These are phyloP conservation scores for Fusarium xylarioides DNA, from an alignment of 2,329 filamentous ascomycete genomes.

Conservation along the genomic window DNA sequence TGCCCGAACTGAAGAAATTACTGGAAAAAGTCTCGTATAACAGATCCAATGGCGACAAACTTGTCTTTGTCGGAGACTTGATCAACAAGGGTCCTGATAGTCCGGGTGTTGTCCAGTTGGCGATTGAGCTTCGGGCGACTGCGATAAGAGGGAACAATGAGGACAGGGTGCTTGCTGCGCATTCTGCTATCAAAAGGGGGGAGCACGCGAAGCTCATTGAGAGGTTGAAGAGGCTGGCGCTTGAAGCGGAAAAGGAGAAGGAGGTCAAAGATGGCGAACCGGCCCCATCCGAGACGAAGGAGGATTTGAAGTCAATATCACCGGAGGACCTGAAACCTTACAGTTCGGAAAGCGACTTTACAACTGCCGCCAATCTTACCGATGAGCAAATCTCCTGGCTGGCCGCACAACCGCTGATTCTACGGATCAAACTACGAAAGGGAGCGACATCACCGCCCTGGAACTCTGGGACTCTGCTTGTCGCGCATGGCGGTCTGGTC, in stretches of 20 bases:
- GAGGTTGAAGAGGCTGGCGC: background rate
- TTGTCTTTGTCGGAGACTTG: conserved; percentile 78
- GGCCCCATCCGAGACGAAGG: background rate
- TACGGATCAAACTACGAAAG: conserved; percentile 16
- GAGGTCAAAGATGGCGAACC: background rate
- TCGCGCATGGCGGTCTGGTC: conserved; percentile 85
- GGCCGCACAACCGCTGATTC: conserved; percentile 14
- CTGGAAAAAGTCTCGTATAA: conserved; percentile 74
- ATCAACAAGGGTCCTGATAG: conserved; percentile 87
- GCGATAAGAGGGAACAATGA: conserved; percentile 90
- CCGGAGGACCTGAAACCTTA: conserved; percentile 25
- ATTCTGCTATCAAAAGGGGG: conserved; percentile 8
- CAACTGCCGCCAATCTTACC: conserved; percentile 16
- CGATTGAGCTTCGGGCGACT: conserved; percentile 74
- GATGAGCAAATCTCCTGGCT: conserved; percentile 27
- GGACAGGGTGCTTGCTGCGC: conserved; percentile 73
- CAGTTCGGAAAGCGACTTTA: conserved; percentile 27
- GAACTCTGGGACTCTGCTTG: conserved; percentile 49
- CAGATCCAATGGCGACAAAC: conserved; percentile 62
- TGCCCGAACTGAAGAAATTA: conserved; percentile 68
- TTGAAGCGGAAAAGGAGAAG: background rate
- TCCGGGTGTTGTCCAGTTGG: conserved; percentile 76
- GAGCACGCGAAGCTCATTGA: background rate
- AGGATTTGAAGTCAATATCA: background rate
- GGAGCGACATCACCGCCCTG: conserved; percentile 15